Base-by-base conservation (phyloP, 495 filamentous ascomycete species). In the Daldinia loculata region DNA sequence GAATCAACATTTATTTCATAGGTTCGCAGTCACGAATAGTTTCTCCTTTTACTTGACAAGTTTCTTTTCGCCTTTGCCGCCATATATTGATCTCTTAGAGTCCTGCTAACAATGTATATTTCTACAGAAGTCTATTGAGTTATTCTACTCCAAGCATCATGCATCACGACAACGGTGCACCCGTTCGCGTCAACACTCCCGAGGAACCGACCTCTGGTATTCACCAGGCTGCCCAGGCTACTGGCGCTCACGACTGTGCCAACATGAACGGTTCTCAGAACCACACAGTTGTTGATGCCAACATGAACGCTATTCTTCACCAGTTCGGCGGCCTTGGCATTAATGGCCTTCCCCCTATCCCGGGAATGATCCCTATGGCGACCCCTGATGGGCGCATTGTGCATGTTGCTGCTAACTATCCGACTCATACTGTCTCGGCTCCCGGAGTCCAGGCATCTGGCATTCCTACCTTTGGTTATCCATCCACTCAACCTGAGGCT, bases 351-450 rank as follows among this genome's bases (percentile, higher is more conserved):
- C 48, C 70, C 24, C 53, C 52, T n/a, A 62, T 73, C 6, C 66
- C 70, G 15, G 61, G 65, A 39, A 74, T 77, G 73, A 66, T 74
- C 36, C 74, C 73, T 32, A 67, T 75, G 62, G 77, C 77, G 26
- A 79, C 75, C 29, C 51, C 72, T 6, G 80, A 81, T 48, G 79
- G 80, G 26, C 79, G 80, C 36, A 57, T 81, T 12, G 65, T 82
- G n/a, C 72, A 67, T 9, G 52, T 79, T 26, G 75, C 76, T 51
- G 29, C 75, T 24, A 67, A 67, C 61, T 74, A 63, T 66, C 75
- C 74, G 70, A 36, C 66, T 48, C 43, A 48, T 48, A 19, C 43
- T 22, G 43, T 48, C 43, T 48, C 43, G 17, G 43, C 43, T 41
- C 74, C 68, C 64, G 67, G 74, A 50, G 43, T 75, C 19, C 62